Evolutionary conservation across 805 yeast species (phyloP).

Genomic region (Candida pseudoglaebosa): DNA sequence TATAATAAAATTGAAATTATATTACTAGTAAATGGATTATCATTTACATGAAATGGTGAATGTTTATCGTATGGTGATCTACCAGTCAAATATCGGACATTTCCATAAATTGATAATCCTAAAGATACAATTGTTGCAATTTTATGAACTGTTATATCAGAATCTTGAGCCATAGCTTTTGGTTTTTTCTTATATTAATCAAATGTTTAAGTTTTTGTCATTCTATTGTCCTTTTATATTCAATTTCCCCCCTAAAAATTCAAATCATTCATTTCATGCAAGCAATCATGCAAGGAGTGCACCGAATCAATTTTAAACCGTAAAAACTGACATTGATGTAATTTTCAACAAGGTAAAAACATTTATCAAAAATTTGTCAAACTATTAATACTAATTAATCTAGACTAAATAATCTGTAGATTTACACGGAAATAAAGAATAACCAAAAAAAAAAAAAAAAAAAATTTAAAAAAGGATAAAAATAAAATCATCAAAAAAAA

Average conservation of each 20-base stretch:
- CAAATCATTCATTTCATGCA: conserved; percentile 1
- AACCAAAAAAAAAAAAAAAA: too few species aligned
- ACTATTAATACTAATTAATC: too few species aligned
- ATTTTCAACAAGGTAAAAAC: too few species aligned
- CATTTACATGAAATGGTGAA: conserved; percentile 48
- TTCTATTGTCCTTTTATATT: conserved; percentile 1
- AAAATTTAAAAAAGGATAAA: too few species aligned
- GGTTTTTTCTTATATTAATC: conserved; percentile 3
- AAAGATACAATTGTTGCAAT: conserved; percentile 50
- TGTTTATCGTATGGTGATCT: conserved; percentile 44
- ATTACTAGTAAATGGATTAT: conserved; percentile 71
- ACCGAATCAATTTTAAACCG: too few species aligned
- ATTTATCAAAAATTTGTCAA: too few species aligned
- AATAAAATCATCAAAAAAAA: too few species aligned
- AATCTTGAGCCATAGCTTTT: conserved; percentile 8
- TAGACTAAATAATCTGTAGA: too few species aligned
- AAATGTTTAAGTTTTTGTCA: too few species aligned
- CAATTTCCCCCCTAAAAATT: conserved; percentile 1
- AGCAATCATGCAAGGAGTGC: neutral
- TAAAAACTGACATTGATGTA: too few species aligned
- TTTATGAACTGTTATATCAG: conserved; percentile 25
- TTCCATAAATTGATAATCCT: conserved; percentile 52
- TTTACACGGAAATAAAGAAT: too few species aligned
- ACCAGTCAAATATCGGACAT: conserved; percentile 55
- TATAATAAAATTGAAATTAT: conserved; percentile 46